Conservation (phyloP, 108 stramenopile genomes). For the Cyclostephanos tholiformis region DNA sequence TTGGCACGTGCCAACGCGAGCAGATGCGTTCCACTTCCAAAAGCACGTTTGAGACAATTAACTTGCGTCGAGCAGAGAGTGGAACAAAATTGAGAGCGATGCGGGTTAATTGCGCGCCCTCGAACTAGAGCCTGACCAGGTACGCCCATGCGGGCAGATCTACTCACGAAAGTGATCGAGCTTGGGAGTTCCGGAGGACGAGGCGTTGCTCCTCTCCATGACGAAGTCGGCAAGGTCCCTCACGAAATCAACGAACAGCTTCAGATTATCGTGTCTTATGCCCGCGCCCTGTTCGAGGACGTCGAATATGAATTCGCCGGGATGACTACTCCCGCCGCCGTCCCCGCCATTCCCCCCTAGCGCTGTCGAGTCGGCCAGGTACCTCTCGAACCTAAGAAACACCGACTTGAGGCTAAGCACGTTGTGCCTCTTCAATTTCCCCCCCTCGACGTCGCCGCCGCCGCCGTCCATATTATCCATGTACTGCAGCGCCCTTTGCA, state of each 20-base stretch:
- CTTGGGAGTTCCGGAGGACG: conserved; percentile 62
- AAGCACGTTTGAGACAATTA: conserved; percentile 78
- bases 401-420: conserved; percentile 75
- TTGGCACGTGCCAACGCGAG: conserved; percentile 77
- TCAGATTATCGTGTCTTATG: conserved; percentile 75
- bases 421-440: conserved; percentile 51
- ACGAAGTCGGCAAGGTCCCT: conserved; percentile 68
- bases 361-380: conserved; percentile 50
- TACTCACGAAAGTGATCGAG: conserved; percentile 67
- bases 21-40: conserved; percentile 66
- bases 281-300: conserved; percentile 71
- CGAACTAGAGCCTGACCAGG: neutral
- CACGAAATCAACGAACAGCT: conserved; percentile 66
- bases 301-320: conserved; percentile 85
- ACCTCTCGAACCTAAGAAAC: conserved; percentile 81
- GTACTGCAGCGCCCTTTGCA: conserved; percentile 60
- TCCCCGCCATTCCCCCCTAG: neutral
- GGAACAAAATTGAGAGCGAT: neutral
- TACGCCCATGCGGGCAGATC: neutral
- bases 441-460: neutral
- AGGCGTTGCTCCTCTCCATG: conserved; percentile 55
- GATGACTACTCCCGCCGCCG: conserved; percentile 41
- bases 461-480: conserved; percentile 32
- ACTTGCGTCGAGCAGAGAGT: conserved; percentile 20
- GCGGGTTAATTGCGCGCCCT: neutral